Base-by-base conservation (phyloP, 208 protist species). In the Leishmania major region DNA sequence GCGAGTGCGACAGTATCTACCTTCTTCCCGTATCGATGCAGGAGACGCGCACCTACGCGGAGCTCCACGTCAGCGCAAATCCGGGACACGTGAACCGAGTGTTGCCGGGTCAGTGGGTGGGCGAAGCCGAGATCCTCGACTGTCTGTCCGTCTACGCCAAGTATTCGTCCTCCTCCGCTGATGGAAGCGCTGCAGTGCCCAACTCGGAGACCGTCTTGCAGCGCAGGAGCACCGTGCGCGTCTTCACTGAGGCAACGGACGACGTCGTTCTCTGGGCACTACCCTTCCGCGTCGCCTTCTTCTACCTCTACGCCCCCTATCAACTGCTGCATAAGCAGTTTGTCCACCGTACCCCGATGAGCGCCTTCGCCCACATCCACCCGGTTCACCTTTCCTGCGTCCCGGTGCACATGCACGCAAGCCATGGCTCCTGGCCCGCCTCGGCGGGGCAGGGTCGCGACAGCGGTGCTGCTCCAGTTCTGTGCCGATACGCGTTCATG, bases 251-350 rank as follows among this genome's bases (percentile, higher is more conserved):
- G 4, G 72, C 57, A 25, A 55, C 35, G 6, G 70, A 28, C 10
- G 69, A 37, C 4, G 40, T 83, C 47, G 55, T 55, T 22, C 15
- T 92, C 49, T 92, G 89, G 89, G 86, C 84, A 22, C 82, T 92
- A 35, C 89, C 89, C 5, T 76, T 86, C 25, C n/a, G 84, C 31
- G 87, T 90, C 22, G 89, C 87, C 57, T 83, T 87, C 69, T 89
- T 92, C 35, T 90, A 82, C 70, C 83, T 90, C n/a, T 87, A 81
- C 62, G 60, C 37, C 25, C 89, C 89, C 2, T 90, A 87, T 57
- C 87, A 87, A 66, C 81, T 60, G 37, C 76, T 90, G 19, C 87
- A 90, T 73, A 59, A 81, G 47, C 78, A 82, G 17, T 81, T 86
- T 25, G 49, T 86, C 5, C 77, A 82, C 37, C 88, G 81, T 19